Base-by-base conservation (phyloP, 2,329 filamentous ascomycete species). In the Talaromyces islandicus region DNA sequence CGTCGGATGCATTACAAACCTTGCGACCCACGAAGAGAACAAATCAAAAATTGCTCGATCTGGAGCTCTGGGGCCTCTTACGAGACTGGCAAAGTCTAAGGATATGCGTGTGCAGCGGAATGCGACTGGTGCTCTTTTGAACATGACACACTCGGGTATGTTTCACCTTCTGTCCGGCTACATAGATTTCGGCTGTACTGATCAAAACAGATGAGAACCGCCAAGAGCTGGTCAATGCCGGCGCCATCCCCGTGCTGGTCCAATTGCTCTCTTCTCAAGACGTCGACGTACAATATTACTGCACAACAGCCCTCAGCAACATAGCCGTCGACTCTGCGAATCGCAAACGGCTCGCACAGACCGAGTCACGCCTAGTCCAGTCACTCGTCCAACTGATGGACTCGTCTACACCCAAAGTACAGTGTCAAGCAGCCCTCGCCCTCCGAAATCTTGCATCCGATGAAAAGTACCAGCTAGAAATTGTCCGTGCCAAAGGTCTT, bases 41-140 rank as follows among this genome's bases (percentile, higher is more conserved):
- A 99, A 99, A 80, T 92, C 94, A 61, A 97, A 96, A 79, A 99
- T 99, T 74, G 94, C 94, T 67, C 86, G 91, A 63, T 99, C 94
- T 3, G 94, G 94, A 61, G 94, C 94, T 58, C 82, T 99, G 60
- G 91, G 89, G 7, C 94, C 94, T 9, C 80, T 99, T 67, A 99
- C 94, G 52, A 86, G 90, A 64, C 80, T 99, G 60, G 94, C 94
- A 63, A 97, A 96, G 77, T 97, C 94, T 24, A 93, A 95, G 76
- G 94, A 99, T 70, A 97, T 97, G 94, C 87, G 94, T 60, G 94
- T 99, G 54, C 94, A 99, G 78, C 86, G 94, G 65, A 99, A 99
- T 76, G 94, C 94, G 60, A 99, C 94, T 0, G 94, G 94, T 58
- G 94, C 94, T 52, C 80, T 99, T 60, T 83, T 99, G 66, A 99